Base-by-base conservation (phyloP, 805 yeast species). In the Zygotorulaspora danielsina region DNA sequence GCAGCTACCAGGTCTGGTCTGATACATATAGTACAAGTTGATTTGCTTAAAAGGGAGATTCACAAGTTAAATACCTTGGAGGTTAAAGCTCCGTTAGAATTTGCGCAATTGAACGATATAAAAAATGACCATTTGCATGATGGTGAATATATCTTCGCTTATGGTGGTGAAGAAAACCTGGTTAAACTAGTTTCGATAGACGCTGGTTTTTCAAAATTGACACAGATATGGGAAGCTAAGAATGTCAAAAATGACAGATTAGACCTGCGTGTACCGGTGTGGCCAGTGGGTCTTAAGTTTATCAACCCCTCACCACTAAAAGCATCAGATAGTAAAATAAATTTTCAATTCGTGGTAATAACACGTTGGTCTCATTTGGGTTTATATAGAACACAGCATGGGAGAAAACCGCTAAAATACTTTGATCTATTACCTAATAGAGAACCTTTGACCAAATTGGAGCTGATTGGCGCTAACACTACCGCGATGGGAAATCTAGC, bases 131-230 rank as follows among this genome's bases (percentile, higher is more conserved):
- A 59, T 6, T 74, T 76, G n/a, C 24, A 21, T 2, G 26, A 31
- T 2, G 33, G 34, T 8, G 34, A 38, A 16, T 32, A 40, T 16
- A 59, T 79, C 2, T 77, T 84, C 61, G 95, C 93, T 1, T 76
- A 69, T 53, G 97, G 97, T 24, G 98, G 97, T 19, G 77, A 85
- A 54, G 94, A 88, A 51, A 78, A 78, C 43, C 38, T 59, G n/a
- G 59, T 61, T 13, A 61, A 61, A 36, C 54, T 57, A 21, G 50
- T 54, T 5, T 52, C 54, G 28, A 27, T 53, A 10, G 45, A 50
- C 3, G 52, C 59, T 5, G 49, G 46, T 30, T 53, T 45, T 15
- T 49, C 16, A 39, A 55, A 32, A 50, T 62, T 45, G 54, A 61
- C 51, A 53, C 49, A 53, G 54, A 45, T 82, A 4, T 89, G 83